Evolutionary conservation across 208 protist species (phyloP).

Genomic region (Trypanosoma brucei): DNA sequence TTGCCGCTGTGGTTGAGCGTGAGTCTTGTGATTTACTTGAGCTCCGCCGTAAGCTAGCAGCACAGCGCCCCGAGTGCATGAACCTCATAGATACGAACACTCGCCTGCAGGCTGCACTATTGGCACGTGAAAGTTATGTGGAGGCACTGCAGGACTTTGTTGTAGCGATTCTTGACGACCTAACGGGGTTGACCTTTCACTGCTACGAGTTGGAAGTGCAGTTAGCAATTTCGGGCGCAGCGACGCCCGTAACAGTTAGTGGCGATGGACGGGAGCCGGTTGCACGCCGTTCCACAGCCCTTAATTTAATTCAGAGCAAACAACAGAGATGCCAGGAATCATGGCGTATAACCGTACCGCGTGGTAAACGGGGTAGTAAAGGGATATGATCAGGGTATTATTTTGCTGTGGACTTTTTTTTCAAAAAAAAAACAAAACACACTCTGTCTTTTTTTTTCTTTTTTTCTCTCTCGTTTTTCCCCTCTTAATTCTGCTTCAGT

Average conservation of each 20-base stretch:
- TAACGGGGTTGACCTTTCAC: constrained; percentile 22
- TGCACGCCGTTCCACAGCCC: constrained; percentile 13
- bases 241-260: no score
- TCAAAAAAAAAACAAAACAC: no score
- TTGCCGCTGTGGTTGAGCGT: constrained; percentile 9
- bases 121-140: constrained; percentile 24
- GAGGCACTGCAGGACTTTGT: constrained; percentile 26
- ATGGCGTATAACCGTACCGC: background rate
- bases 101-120: constrained; percentile 16
- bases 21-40: constrained; percentile 30
- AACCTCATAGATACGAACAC: constrained; percentile 21
- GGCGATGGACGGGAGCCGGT: background rate
- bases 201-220: constrained; percentile 22
- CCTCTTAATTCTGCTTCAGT: no score
- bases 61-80: constrained; percentile 8
- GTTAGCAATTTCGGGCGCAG: constrained; percentile 5
- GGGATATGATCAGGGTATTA: background rate
- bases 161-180: constrained; percentile 23
- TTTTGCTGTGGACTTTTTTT: no score
- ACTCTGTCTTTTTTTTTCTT: no score
- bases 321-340: background rate
- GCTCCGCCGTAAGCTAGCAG: constrained; percentile 4
- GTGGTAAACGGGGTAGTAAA: background rate
- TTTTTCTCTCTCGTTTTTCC: no score
- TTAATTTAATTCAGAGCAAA: constrained; percentile 13